phyloP scores from a whole-genome alignment of 1,284 basidiomycete species.

The Cryptococcus sp. region DNA sequence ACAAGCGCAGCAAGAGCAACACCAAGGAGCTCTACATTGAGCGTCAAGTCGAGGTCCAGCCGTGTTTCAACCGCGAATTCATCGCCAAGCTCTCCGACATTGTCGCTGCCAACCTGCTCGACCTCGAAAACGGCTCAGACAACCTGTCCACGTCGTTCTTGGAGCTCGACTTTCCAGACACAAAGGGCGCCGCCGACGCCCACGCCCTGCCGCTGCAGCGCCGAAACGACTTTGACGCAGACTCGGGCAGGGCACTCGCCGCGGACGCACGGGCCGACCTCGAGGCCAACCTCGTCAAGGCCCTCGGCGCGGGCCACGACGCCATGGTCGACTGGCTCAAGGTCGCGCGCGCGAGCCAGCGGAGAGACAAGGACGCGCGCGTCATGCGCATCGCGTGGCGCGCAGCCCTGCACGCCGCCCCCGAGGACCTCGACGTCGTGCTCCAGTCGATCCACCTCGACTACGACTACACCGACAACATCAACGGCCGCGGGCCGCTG shows the following conservation, averaged over 20 bases:
- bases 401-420: constrained; percentile 74
- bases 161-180: constrained; percentile 49
- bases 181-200: constrained; percentile 43
- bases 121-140: constrained; percentile 77
- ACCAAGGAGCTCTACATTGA: constrained; percentile 96
- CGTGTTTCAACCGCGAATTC: constrained; percentile 96
- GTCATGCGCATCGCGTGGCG: constrained; percentile 86
- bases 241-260: constrained; percentile 48
- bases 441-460: constrained; percentile 74
- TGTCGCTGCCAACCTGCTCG: constrained; percentile 86
- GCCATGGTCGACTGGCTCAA: constrained; percentile 67
- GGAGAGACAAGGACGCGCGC: constrained; percentile 30
- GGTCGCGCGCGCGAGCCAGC: constrained; percentile 59
- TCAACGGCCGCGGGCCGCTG: constrained; percentile 92
- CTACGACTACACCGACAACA: constrained; percentile 90
- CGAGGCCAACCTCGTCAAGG: constrained; percentile 77
- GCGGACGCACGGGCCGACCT: constrained; percentile 76
- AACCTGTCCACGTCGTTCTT: constrained; percentile 59
- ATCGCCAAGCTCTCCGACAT: constrained; percentile 94
- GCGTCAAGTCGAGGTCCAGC: constrained; percentile 96
- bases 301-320: constrained; percentile 58
- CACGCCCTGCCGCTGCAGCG: not conserved
- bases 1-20: constrained; percentile 89
- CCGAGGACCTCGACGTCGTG: constrained; percentile 69
- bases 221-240: constrained; percentile 50